Percentiles rank a stretch among this genome's conserved stretches.
Conservation (phyloP, 345 rosid genomes). For the Gossypioides kirkii region DNA sequence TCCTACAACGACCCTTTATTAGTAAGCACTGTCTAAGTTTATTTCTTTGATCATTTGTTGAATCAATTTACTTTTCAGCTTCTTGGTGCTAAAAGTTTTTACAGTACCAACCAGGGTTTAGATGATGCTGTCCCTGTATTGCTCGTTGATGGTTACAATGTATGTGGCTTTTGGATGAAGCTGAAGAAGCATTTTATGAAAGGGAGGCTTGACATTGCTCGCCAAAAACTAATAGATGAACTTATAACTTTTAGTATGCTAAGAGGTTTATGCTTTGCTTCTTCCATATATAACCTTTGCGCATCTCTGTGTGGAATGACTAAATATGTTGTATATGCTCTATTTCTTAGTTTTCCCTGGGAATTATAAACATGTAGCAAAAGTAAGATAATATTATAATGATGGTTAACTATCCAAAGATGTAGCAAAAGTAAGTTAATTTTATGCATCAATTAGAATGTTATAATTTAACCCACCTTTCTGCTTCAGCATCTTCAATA, state of each 20-base stretch:
- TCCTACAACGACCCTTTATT: slow-evolving; percentile 68
- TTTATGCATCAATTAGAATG: neutral
- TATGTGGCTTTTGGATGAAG: slow-evolving; percentile 90
- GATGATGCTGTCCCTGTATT: slow-evolving; percentile 73
- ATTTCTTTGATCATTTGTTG: slow-evolving; percentile 9
- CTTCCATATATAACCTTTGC: neutral
- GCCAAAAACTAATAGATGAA: slow-evolving; percentile 76
- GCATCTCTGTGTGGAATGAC: neutral
- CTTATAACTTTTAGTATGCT: slow-evolving; percentile 64
- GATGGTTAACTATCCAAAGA: slow-evolving; percentile 5
- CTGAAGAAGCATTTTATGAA: slow-evolving; percentile 80
- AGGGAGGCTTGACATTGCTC: slow-evolving; percentile 83
- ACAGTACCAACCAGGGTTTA: slow-evolving; percentile 73
- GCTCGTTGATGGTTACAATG: slow-evolving; percentile 97
- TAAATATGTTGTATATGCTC: neutral
- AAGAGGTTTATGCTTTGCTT: slow-evolving; percentile 47
- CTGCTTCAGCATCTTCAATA: neutral
- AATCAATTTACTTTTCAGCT: slow-evolving; percentile 7
- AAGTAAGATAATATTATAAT: neutral
- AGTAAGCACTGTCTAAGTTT: slow-evolving; percentile 43
- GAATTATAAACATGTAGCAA: neutral
- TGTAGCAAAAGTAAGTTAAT: neutral
- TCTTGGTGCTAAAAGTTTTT: slow-evolving; percentile 31
- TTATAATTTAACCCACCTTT: neutral
- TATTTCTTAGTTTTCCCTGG: neutral